These are phyloP conservation scores for Plasmodium yoelii DNA, from an alignment of 169 alveolate genomes.

Conservation along the genomic window DNA sequence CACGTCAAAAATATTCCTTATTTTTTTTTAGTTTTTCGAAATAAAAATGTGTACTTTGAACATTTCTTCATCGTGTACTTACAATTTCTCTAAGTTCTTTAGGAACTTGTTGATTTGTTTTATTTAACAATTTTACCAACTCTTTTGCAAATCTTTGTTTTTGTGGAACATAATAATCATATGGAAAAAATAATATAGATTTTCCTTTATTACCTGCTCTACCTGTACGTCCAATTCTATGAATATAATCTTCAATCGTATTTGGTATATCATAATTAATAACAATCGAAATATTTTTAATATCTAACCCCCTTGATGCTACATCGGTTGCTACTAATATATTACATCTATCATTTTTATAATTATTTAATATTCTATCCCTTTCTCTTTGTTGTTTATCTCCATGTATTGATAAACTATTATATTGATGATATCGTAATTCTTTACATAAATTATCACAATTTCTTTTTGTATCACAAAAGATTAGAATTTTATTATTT, in stretches of 20 bases:
- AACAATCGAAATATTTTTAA: slow-evolving; percentile 92
- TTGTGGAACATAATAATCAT: slow-evolving; percentile 81
- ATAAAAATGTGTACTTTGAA: too few species aligned
- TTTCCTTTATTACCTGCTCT: slow-evolving; percentile 92
- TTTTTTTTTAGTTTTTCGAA: too few species aligned
- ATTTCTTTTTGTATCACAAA: slow-evolving; percentile 87
- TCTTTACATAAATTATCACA: slow-evolving; percentile 90
- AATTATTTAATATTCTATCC: slow-evolving; percentile 87
- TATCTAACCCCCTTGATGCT: slow-evolving; percentile 96
- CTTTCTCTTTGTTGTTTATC: slow-evolving; percentile 91
- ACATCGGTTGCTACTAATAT: slow-evolving; percentile 96
- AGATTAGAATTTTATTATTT: slow-evolving; percentile 85
- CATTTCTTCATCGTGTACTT: slow-evolving; percentile 1
- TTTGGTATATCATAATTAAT: slow-evolving; percentile 95
- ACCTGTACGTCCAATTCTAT: slow-evolving; percentile 97
- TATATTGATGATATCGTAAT: slow-evolving; percentile 88
- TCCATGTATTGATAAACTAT: slow-evolving; percentile 93
- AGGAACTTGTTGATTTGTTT: slow-evolving; percentile 81
- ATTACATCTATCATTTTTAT: slow-evolving; percentile 91
- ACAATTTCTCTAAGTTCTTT: slow-evolving; percentile 74
- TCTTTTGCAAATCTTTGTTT: slow-evolving; percentile 82
- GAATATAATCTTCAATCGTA: slow-evolving; percentile 90
- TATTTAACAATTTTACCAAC: slow-evolving; percentile 76
- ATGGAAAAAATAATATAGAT: slow-evolving; percentile 79
- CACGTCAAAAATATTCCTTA: too few species aligned